phyloP scores from a whole-genome alignment of 768 basidiomycete genomes.

The Boletus huronensis region DNA sequence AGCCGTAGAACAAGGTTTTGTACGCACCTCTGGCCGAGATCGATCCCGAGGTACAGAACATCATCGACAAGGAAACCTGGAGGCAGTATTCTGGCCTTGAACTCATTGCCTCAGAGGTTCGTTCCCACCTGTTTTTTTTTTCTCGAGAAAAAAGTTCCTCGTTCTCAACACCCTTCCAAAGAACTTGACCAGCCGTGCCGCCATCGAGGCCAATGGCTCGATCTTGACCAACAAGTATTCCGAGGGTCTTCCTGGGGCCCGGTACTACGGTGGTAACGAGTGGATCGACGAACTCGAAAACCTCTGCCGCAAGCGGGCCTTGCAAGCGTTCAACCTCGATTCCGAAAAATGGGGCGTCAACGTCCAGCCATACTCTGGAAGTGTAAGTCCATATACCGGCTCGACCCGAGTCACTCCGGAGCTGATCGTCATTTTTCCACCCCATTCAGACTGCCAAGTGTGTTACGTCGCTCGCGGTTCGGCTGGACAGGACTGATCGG shows the following conservation, averaged over 20 bases:
- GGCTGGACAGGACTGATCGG: slow-evolving; percentile 10
- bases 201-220: slow-evolving; percentile 98
- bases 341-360: slow-evolving; percentile 95
- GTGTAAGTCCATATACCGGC: slow-evolving; percentile 46
- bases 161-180: slow-evolving; percentile 25
- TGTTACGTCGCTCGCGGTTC: slow-evolving; percentile 24
- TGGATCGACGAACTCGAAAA: slow-evolving; percentile 94
- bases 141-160: neutral
- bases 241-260: slow-evolving; percentile 95
- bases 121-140: slow-evolving; percentile 8
- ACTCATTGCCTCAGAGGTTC: slow-evolving; percentile 97
- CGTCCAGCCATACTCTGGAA: slow-evolving; percentile 97
- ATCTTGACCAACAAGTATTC: slow-evolving; percentile 99
- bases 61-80: slow-evolving; percentile 99
- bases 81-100: slow-evolving; percentile 96
- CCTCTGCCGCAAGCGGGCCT: slow-evolving; percentile 92
- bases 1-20: slow-evolving; percentile 79
- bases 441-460: slow-evolving; percentile 78
- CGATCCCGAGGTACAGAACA: slow-evolving; percentile 93
- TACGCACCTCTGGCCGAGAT: slow-evolving; percentile 86
- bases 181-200: slow-evolving; percentile 95
- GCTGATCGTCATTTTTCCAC: slow-evolving; percentile 13
- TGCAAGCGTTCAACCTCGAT: slow-evolving; percentile 95
- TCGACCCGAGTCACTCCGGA: neutral
- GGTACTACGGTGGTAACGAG: slow-evolving; percentile 98